Evolutionary conservation across 164 flowering plant species (phyloP).

Genomic region (Protea cynaroides): DNA sequence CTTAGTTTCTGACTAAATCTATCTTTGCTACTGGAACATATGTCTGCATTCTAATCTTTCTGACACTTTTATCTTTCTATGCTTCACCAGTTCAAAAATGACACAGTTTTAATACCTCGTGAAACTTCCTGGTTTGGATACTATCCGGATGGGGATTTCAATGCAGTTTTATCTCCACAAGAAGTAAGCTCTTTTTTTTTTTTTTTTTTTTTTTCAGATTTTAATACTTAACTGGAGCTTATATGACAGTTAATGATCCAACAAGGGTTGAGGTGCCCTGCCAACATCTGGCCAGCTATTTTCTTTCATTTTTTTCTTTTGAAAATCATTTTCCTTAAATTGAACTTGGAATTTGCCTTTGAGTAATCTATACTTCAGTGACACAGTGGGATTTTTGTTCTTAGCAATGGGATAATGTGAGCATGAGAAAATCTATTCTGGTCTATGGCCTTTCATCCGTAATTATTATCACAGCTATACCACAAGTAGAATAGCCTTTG

Average conservation of each 20-base stretch:
- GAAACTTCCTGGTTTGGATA: conserved; percentile 98
- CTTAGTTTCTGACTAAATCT: background rate
- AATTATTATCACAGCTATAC: background rate
- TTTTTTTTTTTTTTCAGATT: background rate
- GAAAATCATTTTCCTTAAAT: too few species aligned
- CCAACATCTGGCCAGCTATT: background rate
- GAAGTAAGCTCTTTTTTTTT: conserved; percentile 48
- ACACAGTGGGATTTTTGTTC: background rate
- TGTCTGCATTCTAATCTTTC: background rate
- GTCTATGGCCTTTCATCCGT: background rate
- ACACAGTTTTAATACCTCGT: conserved; percentile 76
- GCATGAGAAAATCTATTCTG: too few species aligned
- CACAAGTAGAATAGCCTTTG: background rate
- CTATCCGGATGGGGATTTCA: conserved; percentile 82
- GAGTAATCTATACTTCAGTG: background rate
- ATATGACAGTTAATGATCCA: too few species aligned
- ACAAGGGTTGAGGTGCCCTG: too few species aligned
- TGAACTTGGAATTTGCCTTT: too few species aligned
- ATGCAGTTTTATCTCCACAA: conserved; percentile 53
- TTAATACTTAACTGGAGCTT: background rate
- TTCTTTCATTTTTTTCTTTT: background rate
- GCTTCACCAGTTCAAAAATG: conserved; percentile 66
- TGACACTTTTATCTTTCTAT: background rate
- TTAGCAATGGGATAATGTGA: too few species aligned
- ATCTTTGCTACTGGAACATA: background rate